These are phyloP conservation scores for Suillus spraguei DNA, from an alignment of 768 basidiomycete species.

Conservation along the genomic window DNA sequence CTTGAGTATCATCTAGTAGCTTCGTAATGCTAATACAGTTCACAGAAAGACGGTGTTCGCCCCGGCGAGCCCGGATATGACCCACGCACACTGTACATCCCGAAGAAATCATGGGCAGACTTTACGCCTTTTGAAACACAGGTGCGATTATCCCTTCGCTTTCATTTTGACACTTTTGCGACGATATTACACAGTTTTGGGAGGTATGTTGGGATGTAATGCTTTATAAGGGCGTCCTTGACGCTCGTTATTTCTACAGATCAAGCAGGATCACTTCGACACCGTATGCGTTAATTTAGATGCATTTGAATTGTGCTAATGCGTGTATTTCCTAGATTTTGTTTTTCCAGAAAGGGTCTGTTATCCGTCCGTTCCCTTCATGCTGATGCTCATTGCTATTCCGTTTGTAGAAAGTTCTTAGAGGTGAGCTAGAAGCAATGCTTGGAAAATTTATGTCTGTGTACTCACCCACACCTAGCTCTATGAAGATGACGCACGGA, in stretches of 20 bases:
- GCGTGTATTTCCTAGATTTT: slow-evolving; percentile 53
- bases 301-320: neutral
- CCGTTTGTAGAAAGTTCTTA: slow-evolving; percentile 68
- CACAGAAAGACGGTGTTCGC: slow-evolving; percentile 75
- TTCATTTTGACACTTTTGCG: slow-evolving; percentile 8
- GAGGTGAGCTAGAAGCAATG: slow-evolving; percentile 48
- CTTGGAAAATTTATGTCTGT: neutral
- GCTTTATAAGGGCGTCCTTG: neutral
- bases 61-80: slow-evolving; percentile 90
- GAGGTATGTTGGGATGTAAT: slow-evolving; percentile 47
- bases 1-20: neutral
- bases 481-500: slow-evolving; percentile 95
- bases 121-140: slow-evolving; percentile 98
- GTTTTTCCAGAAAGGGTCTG: slow-evolving; percentile 97
- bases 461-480: slow-evolving; percentile 39
- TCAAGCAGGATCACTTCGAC: slow-evolving; percentile 97
- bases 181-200: slow-evolving; percentile 57
- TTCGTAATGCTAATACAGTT: neutral
- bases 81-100: slow-evolving; percentile 84
- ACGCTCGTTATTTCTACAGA: slow-evolving; percentile 52
- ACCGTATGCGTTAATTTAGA: slow-evolving; percentile 52
- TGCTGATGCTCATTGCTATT: slow-evolving; percentile 5
- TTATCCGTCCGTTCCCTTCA: slow-evolving; percentile 14
- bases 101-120: slow-evolving; percentile 68
- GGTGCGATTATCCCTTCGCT: slow-evolving; percentile 36